phyloP scores from a whole-genome alignment of 176 grass and related monocot genomes.

The Puccinellia tenuiflora region DNA sequence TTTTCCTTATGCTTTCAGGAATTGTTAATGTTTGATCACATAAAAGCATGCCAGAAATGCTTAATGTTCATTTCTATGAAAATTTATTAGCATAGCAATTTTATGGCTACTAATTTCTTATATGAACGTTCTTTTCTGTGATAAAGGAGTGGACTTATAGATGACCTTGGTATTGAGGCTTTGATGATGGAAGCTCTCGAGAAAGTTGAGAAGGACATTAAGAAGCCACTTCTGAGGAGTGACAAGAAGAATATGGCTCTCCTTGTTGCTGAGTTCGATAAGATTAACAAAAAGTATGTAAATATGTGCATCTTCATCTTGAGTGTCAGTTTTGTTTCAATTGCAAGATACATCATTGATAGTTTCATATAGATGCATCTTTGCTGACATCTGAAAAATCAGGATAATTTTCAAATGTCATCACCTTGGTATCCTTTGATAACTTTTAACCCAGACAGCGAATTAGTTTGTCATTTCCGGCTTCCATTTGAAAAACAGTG shows the following conservation, averaged over 20 bases:
- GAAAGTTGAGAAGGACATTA: slow-evolving; percentile 92
- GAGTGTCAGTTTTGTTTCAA: not conserved
- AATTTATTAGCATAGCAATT: not conserved
- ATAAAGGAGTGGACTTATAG: slow-evolving; percentile 62
- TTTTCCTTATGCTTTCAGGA: not conserved
- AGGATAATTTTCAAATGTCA: not conserved
- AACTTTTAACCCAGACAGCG: not conserved
- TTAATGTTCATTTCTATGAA: not conserved
- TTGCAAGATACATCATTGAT: not conserved
- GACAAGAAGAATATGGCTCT: slow-evolving; percentile 94
- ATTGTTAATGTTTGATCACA: not conserved
- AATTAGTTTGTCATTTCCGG: not conserved
- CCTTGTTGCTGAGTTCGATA: slow-evolving; percentile 76
- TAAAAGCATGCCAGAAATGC: not conserved
- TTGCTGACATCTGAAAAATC: not conserved
- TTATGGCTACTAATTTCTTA: not conserved
- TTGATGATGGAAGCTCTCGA: slow-evolving; percentile 91
- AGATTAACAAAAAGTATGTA: slow-evolving; percentile 88
- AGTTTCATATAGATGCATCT: not conserved
- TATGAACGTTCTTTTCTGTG: slow-evolving; percentile 11
- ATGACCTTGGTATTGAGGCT: slow-evolving; percentile 71
- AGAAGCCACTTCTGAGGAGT: slow-evolving; percentile 79
- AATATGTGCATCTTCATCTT: slow-evolving; percentile 6
- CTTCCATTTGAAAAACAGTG: not conserved
- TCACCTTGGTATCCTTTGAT: not conserved